Evolutionary conservation across 176 grass and related monocot genomes (phyloP).

Genomic region (Otatea glauca): DNA sequence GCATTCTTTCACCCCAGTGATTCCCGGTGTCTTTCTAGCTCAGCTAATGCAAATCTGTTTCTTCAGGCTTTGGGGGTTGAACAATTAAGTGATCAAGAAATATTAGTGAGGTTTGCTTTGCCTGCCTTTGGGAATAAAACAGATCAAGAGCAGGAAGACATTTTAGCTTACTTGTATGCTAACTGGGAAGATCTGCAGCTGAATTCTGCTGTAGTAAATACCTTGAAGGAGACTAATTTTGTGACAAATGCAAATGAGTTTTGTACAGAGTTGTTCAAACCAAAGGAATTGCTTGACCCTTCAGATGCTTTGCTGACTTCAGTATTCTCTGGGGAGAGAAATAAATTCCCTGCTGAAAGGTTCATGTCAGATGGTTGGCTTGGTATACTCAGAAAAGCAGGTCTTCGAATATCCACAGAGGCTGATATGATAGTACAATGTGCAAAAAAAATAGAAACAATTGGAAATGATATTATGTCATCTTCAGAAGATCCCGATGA

Average conservation of each 20-base stretch:
- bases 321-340: slow-evolving; percentile 77
- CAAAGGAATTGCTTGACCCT: slow-evolving; percentile 83
- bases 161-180: slow-evolving; percentile 76
- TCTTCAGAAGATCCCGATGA: slow-evolving; percentile 63
- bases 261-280: slow-evolving; percentile 70
- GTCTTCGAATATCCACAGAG: slow-evolving; percentile 77
- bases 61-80: slow-evolving; percentile 75
- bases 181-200: slow-evolving; percentile 94
- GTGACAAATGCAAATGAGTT: slow-evolving; percentile 83
- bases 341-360: slow-evolving; percentile 80
- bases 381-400: slow-evolving; percentile 82
- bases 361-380: slow-evolving; percentile 86
- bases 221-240: slow-evolving; percentile 75
- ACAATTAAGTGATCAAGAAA: slow-evolving; percentile 83
- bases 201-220: slow-evolving; percentile 65
- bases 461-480: slow-evolving; percentile 65
- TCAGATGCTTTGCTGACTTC: slow-evolving; percentile 79
- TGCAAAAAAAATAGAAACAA: slow-evolving; percentile 76
- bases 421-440: slow-evolving; percentile 86
- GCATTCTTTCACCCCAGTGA: slow-evolving; percentile 86
- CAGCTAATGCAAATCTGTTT: slow-evolving; percentile 62
- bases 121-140: slow-evolving; percentile 79
- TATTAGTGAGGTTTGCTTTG: slow-evolving; percentile 90
- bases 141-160: slow-evolving; percentile 81
- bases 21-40: slow-evolving; percentile 67